These are phyloP conservation scores for Lepiota subincarnata DNA, from an alignment of 768 basidiomycete genomes.

Conservation along the genomic window DNA sequence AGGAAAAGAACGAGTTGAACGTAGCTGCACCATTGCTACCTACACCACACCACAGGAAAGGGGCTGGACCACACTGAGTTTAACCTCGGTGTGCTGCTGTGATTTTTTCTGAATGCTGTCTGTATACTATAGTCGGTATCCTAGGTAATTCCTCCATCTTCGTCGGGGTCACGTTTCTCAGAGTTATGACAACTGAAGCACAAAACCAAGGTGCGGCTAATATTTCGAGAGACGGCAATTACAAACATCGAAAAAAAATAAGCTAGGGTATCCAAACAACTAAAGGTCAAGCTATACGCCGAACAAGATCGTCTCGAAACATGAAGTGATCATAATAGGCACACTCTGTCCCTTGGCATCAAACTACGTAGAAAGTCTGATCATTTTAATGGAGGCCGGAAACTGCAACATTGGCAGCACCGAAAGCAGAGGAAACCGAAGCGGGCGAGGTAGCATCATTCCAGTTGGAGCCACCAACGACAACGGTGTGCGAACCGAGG, in stretches of 20 bases:
- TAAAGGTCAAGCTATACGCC: neutral
- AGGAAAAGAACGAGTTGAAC: too few species aligned
- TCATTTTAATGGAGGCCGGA: neutral
- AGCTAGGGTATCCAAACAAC: slow-evolving; percentile 1
- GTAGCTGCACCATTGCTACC: too few species aligned
- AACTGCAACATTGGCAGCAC: slow-evolving; percentile 5
- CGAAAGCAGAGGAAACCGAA: slow-evolving; percentile 6
- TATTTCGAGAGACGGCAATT: slow-evolving; percentile 1
- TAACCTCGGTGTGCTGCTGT: too few species aligned
- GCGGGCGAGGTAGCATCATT: slow-evolving; percentile 19
- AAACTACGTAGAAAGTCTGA: neutral
- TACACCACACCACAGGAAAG: too few species aligned
- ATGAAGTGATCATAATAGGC: neutral
- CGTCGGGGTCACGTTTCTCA: neutral
- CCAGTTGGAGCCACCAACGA: slow-evolving; percentile 41
- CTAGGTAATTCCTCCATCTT: too few species aligned
- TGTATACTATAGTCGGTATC: too few species aligned
- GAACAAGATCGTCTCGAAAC: neutral
- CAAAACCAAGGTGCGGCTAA: neutral
- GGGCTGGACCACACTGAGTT: too few species aligned
- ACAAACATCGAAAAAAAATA: neutral
- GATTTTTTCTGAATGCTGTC: too few species aligned
- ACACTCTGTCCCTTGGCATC: neutral
- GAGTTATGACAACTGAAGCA: neutral
- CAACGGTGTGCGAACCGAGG: slow-evolving; percentile 30